Conservation (phyloP, 306 rosid genomes). For the Medicago arabica region DNA sequence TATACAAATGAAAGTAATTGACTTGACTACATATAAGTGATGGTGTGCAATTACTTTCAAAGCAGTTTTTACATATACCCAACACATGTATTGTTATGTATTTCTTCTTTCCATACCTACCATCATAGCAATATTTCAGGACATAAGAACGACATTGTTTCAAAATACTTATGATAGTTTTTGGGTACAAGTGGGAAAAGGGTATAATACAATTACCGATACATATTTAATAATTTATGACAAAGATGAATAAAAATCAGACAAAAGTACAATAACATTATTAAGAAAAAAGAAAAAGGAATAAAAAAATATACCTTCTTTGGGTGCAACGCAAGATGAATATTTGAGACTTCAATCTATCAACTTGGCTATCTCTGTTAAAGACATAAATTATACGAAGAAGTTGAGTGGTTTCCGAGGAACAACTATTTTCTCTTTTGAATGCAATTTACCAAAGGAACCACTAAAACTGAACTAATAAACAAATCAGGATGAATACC, state of each 20-base stretch:
- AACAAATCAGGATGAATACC: constrained; percentile 46
- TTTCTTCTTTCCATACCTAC: background rate
- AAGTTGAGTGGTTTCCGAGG: constrained; percentile 25
- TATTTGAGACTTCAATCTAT: constrained; percentile 66
- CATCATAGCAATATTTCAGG: background rate
- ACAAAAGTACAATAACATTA: background rate
- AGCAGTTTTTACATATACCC: background rate
- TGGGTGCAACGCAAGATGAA: constrained; percentile 89
- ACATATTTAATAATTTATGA: background rate
- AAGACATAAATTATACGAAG: constrained; percentile 40
- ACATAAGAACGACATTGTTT: background rate
- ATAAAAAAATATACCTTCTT: constrained; percentile 65
- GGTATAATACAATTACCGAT: background rate
- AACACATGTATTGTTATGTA: background rate
- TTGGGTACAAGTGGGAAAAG: background rate
- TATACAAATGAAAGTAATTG: background rate
- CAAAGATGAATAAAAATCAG: background rate
- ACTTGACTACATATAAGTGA: background rate
- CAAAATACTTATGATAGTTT: background rate
- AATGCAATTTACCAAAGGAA: constrained; percentile 1
- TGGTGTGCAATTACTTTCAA: background rate
- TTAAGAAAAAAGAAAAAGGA: background rate
- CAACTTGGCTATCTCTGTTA: constrained; percentile 74
- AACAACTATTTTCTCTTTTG: background rate
- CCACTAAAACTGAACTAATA: constrained; percentile 25